Base-by-base conservation (phyloP, 345 rosid genomes). In the Eutrema yunnanense region DNA sequence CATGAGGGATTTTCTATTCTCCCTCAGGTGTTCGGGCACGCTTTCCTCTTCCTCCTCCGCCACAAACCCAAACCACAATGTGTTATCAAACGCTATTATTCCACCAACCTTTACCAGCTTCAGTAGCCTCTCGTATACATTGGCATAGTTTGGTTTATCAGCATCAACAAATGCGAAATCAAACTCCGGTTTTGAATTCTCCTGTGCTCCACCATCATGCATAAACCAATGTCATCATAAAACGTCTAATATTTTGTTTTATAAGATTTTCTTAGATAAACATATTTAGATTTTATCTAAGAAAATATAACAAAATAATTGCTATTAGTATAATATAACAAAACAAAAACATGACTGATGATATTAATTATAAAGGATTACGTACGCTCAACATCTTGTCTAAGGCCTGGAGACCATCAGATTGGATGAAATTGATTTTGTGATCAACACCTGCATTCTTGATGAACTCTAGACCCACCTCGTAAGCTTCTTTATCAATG, bases 131-230 rank as follows among this genome's bases (percentile, higher is more conserved):
- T 75, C 78, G 19, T 57, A 57, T 7, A 69, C 65, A 11, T 82
- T 79, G 19, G 9, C 8, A 54, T 81, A 81, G 70, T 83, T 75
- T 19, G 56, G 38, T 69, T 85, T 85, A 76, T 84, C 84, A 2
- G 86, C 86, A 34, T 84, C 86, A 8, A 84, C 73, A 61, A 78
- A 84, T n/a, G 79, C 82, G 16, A 84, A 82, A 72, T 82, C 87
- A 22, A 74, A 82, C 59, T 36, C 73, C 62, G 29, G 62, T 33
- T 53, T n/a, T 9, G 47, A 64, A 37, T 64, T 29, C 61, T 38
- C 44, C 53, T 77, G 54, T 63, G 34, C 36, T 47, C n/a, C 46
- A 57, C 27, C 14, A 16, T 11, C 12, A 72, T 50, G 1, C 38
- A 49, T n/a, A 10, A 40, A 61, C 60, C 43, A 71, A 71, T 27